A percentile compares a stretch with the other conserved stretches of the same genome.
phyloP scores from a whole-genome alignment of 345 rosid species.

The Hevea brasiliensis region DNA sequence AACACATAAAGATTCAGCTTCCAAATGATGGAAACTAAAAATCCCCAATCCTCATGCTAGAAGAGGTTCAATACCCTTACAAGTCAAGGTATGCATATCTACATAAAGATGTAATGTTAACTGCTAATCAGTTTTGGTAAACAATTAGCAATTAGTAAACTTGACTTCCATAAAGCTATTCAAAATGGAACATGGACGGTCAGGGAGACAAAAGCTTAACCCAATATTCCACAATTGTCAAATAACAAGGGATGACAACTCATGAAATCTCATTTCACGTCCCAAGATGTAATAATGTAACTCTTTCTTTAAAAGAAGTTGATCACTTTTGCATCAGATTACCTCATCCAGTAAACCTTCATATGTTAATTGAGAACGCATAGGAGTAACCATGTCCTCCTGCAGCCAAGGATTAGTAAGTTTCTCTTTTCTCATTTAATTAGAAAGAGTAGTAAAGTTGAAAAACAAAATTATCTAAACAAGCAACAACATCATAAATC shows the following conservation, averaged over 20 bases:
- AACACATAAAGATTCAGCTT: constrained; percentile 14
- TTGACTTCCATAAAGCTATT: background rate
- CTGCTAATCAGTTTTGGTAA: background rate
- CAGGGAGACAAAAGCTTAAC: no score
- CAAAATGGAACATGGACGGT: background rate
- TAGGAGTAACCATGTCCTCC: constrained; percentile 96
- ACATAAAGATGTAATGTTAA: background rate
- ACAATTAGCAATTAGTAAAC: background rate
- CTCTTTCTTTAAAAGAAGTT: background rate
- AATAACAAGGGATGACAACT: background rate
- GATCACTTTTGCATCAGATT: constrained; percentile 21
- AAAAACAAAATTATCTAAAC: no score
- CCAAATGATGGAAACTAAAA: constrained; percentile 1
- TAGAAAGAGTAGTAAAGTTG: no score
- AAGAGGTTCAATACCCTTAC: background rate
- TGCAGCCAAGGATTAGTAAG: constrained; percentile 32
- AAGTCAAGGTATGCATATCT: background rate
- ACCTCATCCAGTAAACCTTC: constrained; percentile 97
- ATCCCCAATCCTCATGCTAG: background rate
- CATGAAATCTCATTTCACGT: background rate
- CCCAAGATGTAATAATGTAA: background rate
- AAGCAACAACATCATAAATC: background rate
- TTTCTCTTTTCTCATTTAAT: no score
- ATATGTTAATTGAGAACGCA: constrained; percentile 90
- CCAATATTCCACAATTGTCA: background rate